Percentiles rank a stretch among this genome's conserved stretches.
Evolutionary conservation across 805 yeast genomes (phyloP).

Genomic region (Candida michaelii): DNA sequence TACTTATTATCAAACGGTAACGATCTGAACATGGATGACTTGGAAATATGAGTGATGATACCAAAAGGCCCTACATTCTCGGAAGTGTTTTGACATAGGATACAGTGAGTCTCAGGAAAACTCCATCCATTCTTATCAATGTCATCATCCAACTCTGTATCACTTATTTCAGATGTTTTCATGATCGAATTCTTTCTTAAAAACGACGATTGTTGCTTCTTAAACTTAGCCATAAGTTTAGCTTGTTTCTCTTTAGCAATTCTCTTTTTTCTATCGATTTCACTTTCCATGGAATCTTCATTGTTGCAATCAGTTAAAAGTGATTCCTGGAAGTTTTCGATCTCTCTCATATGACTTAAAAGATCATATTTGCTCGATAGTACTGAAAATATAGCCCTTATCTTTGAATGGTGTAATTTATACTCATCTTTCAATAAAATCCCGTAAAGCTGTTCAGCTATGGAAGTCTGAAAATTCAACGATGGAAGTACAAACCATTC

Average conservation of each 20-base stretch:
- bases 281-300: conserved; percentile 27
- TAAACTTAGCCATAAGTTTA: conserved; percentile 74
- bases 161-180: conserved; percentile 32
- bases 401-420: conserved; percentile 48
- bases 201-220: conserved; percentile 76
- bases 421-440: conserved; percentile 43
- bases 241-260: conserved; percentile 69
- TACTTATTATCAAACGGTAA: conserved; percentile 63
- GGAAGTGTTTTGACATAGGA: conserved; percentile 77
- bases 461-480: conserved; percentile 30
- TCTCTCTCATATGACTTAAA: conserved; percentile 17
- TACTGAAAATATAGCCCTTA: conserved; percentile 52
- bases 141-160: conserved; percentile 42
- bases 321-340: conserved; percentile 24
- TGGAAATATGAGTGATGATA: conserved; percentile 60
- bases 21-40: conserved; percentile 58
- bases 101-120: conserved; percentile 74
- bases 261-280: conserved; percentile 59
- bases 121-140: conserved; percentile 49
- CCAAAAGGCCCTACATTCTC: conserved; percentile 71
- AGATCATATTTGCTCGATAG: conserved; percentile 26
- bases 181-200: conserved; percentile 47
- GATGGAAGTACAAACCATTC: conserved; percentile 29
- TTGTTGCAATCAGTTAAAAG: conserved; percentile 20
- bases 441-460: conserved; percentile 36